Evolutionary conservation across 352 stramenopile species (phyloP).

Genomic region (Ochromonadaceae sp.): DNA sequence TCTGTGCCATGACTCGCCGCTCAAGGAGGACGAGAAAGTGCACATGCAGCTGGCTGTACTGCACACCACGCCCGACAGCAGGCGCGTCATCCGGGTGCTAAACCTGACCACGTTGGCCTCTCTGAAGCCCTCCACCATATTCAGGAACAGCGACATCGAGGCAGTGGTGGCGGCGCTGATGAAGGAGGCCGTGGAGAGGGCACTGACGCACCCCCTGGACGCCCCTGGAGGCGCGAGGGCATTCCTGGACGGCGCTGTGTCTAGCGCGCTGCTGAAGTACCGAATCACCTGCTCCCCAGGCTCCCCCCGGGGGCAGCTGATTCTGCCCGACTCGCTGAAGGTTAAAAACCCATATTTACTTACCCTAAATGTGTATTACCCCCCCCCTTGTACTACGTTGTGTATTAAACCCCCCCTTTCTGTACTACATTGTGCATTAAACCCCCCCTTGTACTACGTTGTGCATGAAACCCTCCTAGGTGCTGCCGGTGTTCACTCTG

Average conservation of each 20-base stretch:
- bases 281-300: neutral
- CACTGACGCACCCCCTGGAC: neutral
- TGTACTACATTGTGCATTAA: no score
- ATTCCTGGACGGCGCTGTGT: no score
- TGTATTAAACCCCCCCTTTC: no score
- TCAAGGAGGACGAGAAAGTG: neutral
- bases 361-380: no score
- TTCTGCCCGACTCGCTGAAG: conserved; percentile 12
- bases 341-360: no score
- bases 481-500: neutral
- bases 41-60: neutral
- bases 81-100: neutral
- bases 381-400: no score
- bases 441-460: no score
- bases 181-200: neutral
- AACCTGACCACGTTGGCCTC: neutral
- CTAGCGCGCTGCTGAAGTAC: neutral
- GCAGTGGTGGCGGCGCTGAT: neutral
- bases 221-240: neutral
- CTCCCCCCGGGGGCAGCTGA: neutral
- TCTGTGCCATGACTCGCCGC: neutral
- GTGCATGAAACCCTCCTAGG: no score
- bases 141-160: neutral
- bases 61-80: neutral
- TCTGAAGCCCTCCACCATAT: neutral